Evolutionary conservation across 192 early-diverging fungal genomes (phyloP).

Genomic region (Coemansia sp.): DNA sequence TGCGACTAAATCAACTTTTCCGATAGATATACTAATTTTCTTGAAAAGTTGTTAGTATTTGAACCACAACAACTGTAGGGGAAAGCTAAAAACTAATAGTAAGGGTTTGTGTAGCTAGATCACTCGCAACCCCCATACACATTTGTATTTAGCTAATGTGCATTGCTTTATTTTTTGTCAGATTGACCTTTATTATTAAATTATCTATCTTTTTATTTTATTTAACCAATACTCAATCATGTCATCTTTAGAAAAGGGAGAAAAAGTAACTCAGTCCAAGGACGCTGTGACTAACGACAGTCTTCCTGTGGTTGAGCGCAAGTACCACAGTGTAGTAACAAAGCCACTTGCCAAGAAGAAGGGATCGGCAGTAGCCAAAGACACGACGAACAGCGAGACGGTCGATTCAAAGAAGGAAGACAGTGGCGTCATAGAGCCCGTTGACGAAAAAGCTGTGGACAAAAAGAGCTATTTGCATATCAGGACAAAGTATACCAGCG

Average conservation of each 20-base stretch:
- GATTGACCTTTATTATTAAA: not conserved
- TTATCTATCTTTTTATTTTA: not conserved
- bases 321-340: not conserved
- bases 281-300: not conserved
- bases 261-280: not conserved
- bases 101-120: not conserved
- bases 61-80: too few species aligned
- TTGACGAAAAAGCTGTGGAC: not conserved
- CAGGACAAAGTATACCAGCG: slow-evolving; percentile 66
- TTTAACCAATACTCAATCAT: not conserved
- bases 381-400: not conserved
- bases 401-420: not conserved
- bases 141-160: not conserved
- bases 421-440: not conserved
- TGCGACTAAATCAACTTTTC: not conserved
- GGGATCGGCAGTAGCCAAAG: not conserved
- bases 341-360: not conserved
- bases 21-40: too few species aligned
- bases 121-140: not conserved
- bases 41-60: too few species aligned
- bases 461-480: slow-evolving; percentile 4
- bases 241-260: not conserved
- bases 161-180: not conserved
- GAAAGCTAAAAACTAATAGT: too few species aligned
- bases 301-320: not conserved